Evolutionary conservation across 805 yeast species (phyloP), one percentile per base, ranked within the genome.

Genomic region (Yarrowia bubula): DNA sequence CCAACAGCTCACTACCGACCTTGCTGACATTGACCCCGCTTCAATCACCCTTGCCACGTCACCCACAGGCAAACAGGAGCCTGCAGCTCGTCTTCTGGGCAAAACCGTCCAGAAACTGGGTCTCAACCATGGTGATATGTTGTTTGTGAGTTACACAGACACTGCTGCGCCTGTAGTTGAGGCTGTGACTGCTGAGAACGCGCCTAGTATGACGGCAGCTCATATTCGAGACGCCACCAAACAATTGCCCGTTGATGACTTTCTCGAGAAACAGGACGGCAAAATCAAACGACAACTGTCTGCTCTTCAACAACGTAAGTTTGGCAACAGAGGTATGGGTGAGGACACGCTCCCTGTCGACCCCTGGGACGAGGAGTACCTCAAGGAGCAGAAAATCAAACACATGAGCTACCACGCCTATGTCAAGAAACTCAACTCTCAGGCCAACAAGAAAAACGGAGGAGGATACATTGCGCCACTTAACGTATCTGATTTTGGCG

Each of bases 331-430:
- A 70, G 99, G 98, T 1, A 95, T 95, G 98, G 95, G 99, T 75
- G 99, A 95, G 72, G 91, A 92, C 73, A 95, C 98, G 75, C 86
- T 96, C 38, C 97, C 98, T 0, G 77, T 95, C 62, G 97, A 97
- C 39, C 98, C 99, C 2, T 95, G 93, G 90, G 97, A 95, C 75
- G 82, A 81, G 68, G 84, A 81, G 22, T 93, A 92, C 74, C 87
- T 86, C 68, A 83, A 83, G 57, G 87, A 86, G 68, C 80, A 92
- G 68, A 86, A 84, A 42, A 90, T 93, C 73, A 95, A 95, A 75
- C 98, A 93, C 75, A 79, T 85, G 60, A 90, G 98, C 2, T 91
- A 87, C 75, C 96, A 92, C 73, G 87, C 98, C 0, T 81, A 92
- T 73, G 75, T 92, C 65, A 87, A 87, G 69, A 88, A 89, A 71